Conservation (phyloP, 768 basidiomycete species). For the Scleroderma bovista region DNA sequence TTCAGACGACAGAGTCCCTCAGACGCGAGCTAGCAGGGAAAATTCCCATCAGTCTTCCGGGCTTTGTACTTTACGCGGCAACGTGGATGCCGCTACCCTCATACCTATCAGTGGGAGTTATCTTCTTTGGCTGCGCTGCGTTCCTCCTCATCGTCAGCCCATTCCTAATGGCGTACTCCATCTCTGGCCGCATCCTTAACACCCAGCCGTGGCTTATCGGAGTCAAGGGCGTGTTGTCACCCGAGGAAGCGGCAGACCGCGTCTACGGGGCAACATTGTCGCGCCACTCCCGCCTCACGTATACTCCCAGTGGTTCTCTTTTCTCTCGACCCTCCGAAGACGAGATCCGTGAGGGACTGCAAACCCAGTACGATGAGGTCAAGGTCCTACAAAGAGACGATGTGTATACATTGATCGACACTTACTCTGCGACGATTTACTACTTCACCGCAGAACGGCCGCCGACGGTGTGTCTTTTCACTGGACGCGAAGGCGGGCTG, state of each 20-base stretch:
- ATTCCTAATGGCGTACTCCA: constrained; percentile 6
- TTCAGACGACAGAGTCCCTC: constrained; percentile 6
- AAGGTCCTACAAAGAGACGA: not conserved
- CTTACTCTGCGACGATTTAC: constrained; percentile 9
- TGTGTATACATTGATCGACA: constrained; percentile 15
- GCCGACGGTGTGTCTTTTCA: constrained; percentile 17
- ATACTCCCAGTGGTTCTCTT: constrained; percentile 11
- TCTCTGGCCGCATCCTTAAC: constrained; percentile 11
- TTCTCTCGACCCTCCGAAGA: constrained; percentile 4
- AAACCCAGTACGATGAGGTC: constrained; percentile 1
- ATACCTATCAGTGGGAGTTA: not conserved
- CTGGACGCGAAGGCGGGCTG: constrained; percentile 17
- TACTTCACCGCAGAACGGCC: constrained; percentile 13
- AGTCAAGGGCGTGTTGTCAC: constrained; percentile 14
- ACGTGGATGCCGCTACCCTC: not conserved
- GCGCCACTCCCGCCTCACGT: constrained; percentile 5
- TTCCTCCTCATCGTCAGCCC: constrained; percentile 5
- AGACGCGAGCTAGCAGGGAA: constrained; percentile 3
- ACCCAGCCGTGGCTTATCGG: constrained; percentile 17
- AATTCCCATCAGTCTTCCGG: constrained; percentile 9
- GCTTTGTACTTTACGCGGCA: constrained; percentile 3
- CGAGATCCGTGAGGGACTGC: constrained; percentile 2
- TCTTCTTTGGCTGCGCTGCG: not conserved
- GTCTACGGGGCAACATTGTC: constrained; percentile 11
- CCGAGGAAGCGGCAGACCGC: constrained; percentile 3